Base-by-base conservation (phyloP, 306 rosid genomes). In the Trifolium pratense region DNA sequence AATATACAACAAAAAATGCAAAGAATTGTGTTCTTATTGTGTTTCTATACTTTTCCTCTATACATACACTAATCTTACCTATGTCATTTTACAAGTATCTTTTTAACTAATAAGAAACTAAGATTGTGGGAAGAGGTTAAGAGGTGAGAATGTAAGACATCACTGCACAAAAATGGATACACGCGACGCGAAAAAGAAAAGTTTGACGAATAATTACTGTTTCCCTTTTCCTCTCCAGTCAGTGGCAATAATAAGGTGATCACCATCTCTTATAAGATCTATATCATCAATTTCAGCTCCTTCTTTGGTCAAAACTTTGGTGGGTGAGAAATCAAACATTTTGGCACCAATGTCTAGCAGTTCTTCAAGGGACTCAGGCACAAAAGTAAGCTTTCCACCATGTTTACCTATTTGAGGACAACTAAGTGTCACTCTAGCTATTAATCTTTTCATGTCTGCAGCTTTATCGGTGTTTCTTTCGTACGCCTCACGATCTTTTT, bases 241-340 rank as follows among this genome's bases (percentile, higher is more conserved):
- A 3, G 56, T 29, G 32, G 68, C 85, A 71, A 90, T 76, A 74
- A 85, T 20, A 75, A 90, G 85, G 75, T 81, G 85, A 56, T 90
- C 93, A 42, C 90, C 91, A 73, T 88, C 91, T 85, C 91, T 80
- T 13, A 90, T 63, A 49, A 88, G 73, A 59, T 78, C 58, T 66
- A 88, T 82, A 26, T 90, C 86, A 6, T 88, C 96, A 37, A 90
- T 31, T 85, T 82, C 81, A 68, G 91, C 91, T 66, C 91, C 89
- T 46, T 85, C 86, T 71, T 2, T 18, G 7, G 85, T 88, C 70
- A 87, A 80, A 60, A 90, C 76, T 75, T 76, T 85, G 55, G 81
- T 74, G 42, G 89, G 68, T 66, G 60, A 53, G 36, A 87, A 64
- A 42, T 68, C 83, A 68, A 86, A 90, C 77, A 80, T 90, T 66